Evolutionary conservation across 1,284 basidiomycete genomes (phyloP).

Genomic region (Erythrobasidium hasegawianum): DNA sequence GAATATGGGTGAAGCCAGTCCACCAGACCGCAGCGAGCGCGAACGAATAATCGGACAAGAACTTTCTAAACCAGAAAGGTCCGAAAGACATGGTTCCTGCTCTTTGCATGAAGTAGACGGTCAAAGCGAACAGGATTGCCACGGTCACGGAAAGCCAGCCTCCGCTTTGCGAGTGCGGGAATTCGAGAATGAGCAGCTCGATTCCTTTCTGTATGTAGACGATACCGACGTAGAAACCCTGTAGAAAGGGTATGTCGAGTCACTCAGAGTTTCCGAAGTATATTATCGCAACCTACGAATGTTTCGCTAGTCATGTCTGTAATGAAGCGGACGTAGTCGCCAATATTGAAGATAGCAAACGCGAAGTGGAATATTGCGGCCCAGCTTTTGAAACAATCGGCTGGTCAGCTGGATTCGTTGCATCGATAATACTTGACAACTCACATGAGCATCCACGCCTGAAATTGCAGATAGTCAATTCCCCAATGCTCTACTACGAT

Average conservation of each 20-base stretch:
- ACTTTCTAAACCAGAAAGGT: slow-evolving; percentile 49
- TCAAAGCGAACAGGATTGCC: slow-evolving; percentile 51
- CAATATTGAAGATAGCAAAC: slow-evolving; percentile 69
- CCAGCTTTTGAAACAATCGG: too few relatives aligned
- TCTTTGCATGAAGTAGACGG: slow-evolving; percentile 48
- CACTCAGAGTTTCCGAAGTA: too few relatives aligned
- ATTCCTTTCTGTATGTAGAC: slow-evolving; percentile 53
- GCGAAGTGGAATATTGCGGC: slow-evolving; percentile 88
- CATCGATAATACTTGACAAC: too few relatives aligned
- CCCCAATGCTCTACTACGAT: slow-evolving; percentile 62
- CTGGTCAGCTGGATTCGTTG: too few relatives aligned
- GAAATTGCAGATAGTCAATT: slow-evolving; percentile 71
- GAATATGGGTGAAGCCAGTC: slow-evolving; percentile 52
- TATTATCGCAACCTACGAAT: slow-evolving; percentile 70
- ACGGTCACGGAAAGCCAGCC: slow-evolving; percentile 53
- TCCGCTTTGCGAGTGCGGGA: slow-evolving; percentile 41
- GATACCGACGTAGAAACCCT: slow-evolving; percentile 52
- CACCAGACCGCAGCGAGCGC: slow-evolving; percentile 50
- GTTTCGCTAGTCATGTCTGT: slow-evolving; percentile 89
- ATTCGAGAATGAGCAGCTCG: slow-evolving; percentile 51
- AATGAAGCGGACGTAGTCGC: slow-evolving; percentile 60
- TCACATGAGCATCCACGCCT: slow-evolving; percentile 44
- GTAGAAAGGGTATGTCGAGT: too few relatives aligned
- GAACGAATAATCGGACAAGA: slow-evolving; percentile 50
- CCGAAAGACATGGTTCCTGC: slow-evolving; percentile 40